phyloP scores from a whole-genome alignment of 2,329 filamentous ascomycete genomes.

The Arthroderma sp. region DNA sequence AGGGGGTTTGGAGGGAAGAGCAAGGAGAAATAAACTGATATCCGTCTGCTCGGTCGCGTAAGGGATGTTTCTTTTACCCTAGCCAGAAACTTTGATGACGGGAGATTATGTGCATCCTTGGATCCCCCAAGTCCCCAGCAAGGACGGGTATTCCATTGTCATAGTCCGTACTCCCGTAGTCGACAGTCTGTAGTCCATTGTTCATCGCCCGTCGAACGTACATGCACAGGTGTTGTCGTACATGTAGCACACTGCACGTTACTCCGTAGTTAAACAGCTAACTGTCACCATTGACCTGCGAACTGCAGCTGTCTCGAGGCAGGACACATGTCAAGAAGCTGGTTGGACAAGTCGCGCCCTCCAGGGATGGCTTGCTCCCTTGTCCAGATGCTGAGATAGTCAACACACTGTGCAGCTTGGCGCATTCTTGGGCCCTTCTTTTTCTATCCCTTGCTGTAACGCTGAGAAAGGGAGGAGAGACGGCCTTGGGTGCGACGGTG shows the following conservation, averaged over 20 bases:
- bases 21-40: background rate
- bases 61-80: background rate
- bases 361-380: background rate
- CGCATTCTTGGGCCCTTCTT: background rate
- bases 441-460: background rate
- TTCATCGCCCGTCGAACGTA: too few relatives aligned
- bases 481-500: background rate
- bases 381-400: background rate
- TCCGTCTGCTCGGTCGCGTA: background rate
- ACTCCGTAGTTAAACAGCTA: too few relatives aligned
- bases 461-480: too few relatives aligned
- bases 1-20: too few relatives aligned
- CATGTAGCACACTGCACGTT: too few relatives aligned
- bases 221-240: too few relatives aligned
- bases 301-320: too few relatives aligned
- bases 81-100: background rate
- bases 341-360: background rate
- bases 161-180: too few relatives aligned
- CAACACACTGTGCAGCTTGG: background rate
- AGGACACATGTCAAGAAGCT: too few relatives aligned
- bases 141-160: too few relatives aligned
- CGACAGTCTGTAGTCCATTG: too few relatives aligned
- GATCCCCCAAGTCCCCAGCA: background rate
- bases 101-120: constrained; percentile 3
- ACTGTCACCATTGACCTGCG: too few relatives aligned